phyloP scores from a whole-genome alignment of 1,284 basidiomycete genomes.

The Cryptococcus sp. region DNA sequence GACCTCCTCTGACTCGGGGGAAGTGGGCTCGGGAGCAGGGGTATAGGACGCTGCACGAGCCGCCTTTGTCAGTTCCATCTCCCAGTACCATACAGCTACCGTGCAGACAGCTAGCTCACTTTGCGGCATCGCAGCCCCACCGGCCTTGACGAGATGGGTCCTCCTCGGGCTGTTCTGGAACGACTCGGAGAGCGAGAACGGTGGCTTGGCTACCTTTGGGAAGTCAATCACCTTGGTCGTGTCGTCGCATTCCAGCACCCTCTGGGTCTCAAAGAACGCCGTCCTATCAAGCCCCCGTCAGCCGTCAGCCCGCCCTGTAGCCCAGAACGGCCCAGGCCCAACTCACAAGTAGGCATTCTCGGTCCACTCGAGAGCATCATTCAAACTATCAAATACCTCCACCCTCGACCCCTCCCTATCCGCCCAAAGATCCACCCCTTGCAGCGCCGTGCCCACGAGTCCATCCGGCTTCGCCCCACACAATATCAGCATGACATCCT shows the following conservation, averaged over 20 bases:
- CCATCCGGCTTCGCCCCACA: slow-evolving; percentile 72
- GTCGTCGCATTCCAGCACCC: slow-evolving; percentile 17
- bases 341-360: slow-evolving; percentile 77
- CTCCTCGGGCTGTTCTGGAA: slow-evolving; percentile 70
- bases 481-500: slow-evolving; percentile 78
- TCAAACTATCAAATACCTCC: slow-evolving; percentile 78
- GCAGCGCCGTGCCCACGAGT: slow-evolving; percentile 65
- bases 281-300: slow-evolving; percentile 26
- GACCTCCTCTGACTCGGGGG: slow-evolving; percentile 3
- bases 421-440: slow-evolving; percentile 70
- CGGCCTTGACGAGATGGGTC: slow-evolving; percentile 71
- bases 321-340: neutral
- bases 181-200: slow-evolving; percentile 56
- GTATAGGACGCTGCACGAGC: neutral
- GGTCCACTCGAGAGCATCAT: slow-evolving; percentile 94
- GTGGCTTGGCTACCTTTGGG: slow-evolving; percentile 40
- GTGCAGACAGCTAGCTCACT: slow-evolving; percentile 14
- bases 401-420: slow-evolving; percentile 61
- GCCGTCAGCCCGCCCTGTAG: neutral
- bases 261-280: slow-evolving; percentile 48
- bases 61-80: neutral
- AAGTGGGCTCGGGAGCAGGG: neutral
- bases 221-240: slow-evolving; percentile 34
- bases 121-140: slow-evolving; percentile 53
- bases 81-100: neutral